Evolutionary conservation across 1,139 yeast genomes (phyloP).

Genomic region (Pneumocystis sp.): DNA sequence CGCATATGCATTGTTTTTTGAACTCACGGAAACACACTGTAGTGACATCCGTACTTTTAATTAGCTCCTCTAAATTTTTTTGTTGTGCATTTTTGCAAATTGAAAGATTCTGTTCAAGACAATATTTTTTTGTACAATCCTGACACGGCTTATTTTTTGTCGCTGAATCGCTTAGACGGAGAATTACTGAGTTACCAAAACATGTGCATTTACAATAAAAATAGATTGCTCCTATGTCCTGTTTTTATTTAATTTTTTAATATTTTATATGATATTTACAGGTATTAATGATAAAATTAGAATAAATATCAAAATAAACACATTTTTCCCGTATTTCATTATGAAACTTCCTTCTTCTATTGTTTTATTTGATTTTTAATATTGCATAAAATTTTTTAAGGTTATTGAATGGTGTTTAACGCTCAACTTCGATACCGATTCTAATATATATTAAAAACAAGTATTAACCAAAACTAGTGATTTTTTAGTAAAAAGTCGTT

Average conservation of each 20-base stretch:
- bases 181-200: conserved; percentile 5
- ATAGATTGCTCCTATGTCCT: neutral
- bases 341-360: neutral
- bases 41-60: neutral
- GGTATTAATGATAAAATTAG: neutral
- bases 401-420: neutral
- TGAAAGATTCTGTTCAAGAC: conserved; percentile 4
- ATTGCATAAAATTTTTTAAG: neutral
- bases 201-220: conserved; percentile 9
- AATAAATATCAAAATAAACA: neutral
- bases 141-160: conserved; percentile 4
- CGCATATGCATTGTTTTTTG: neutral
- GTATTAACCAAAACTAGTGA: neutral
- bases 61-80: neutral
- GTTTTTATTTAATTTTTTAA: neutral
- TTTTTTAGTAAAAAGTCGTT: no score
- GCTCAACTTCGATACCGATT: neutral
- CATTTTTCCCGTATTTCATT: neutral
- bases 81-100: neutral
- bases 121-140: conserved; percentile 8
- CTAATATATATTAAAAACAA: no score
- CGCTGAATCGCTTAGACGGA: neutral
- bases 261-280: neutral
- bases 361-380: neutral
- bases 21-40: neutral